A percentile compares a stretch with the other conserved stretches of the same genome.
These are phyloP conservation scores for Magnolia kwangsiensis DNA, from an alignment of 164 flowering plant species.

Conservation along the genomic window DNA sequence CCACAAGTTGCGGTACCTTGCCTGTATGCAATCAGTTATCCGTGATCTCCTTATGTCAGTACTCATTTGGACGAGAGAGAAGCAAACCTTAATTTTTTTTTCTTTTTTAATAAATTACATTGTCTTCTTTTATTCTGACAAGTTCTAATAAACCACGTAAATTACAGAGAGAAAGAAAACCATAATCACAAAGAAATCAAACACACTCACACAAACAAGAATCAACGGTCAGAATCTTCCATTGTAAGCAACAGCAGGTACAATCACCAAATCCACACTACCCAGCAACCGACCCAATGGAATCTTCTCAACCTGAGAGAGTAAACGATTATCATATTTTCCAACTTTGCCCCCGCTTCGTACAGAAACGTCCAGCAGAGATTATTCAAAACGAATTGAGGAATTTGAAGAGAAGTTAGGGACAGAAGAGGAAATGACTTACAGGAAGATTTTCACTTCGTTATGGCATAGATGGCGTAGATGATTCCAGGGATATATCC, in stretches of 20 bases:
- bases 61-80: no score
- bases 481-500: slow-evolving; percentile 47
- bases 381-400: neutral
- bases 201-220: neutral
- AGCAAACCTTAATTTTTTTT: neutral
- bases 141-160: neutral
- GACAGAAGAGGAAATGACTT: neutral
- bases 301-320: no score
- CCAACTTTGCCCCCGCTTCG: no score
- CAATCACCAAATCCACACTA: no score
- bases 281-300: no score
- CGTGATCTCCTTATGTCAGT: no score
- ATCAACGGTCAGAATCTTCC: neutral
- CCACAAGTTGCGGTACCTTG: no score
- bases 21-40: no score
- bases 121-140: neutral
- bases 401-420: neutral
- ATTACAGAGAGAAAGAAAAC: neutral
- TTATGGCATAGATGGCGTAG: slow-evolving; percentile 38
- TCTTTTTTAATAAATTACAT: no score
- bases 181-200: neutral
- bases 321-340: no score
- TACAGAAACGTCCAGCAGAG: neutral
- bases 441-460: neutral
- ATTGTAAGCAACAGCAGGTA: no score